Evolutionary conservation across 192 early-diverging fungal species (phyloP).

Genomic region (Neocallimastix lanati): DNA sequence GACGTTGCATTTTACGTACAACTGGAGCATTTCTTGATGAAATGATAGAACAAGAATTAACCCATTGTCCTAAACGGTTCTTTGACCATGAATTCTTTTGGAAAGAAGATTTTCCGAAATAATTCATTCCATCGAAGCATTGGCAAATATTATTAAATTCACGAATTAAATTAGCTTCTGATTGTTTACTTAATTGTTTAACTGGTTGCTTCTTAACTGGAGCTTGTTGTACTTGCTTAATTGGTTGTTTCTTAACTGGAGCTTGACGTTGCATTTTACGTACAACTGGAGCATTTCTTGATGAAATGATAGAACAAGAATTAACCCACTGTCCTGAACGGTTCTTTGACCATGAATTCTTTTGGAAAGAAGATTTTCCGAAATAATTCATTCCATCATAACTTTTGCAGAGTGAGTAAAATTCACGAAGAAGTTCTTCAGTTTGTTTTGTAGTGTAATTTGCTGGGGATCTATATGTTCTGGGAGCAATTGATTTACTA

Average conservation of each 20-base stretch:
- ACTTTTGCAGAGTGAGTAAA: background rate
- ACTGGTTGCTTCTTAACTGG: background rate
- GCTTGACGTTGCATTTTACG: background rate
- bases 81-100: too few relatives aligned
- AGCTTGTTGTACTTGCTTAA: background rate
- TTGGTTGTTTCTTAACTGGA: background rate
- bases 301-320: background rate
- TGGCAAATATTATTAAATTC: too few relatives aligned
- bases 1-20: background rate
- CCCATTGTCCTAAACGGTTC: too few relatives aligned
- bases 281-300: background rate
- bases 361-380: background rate
- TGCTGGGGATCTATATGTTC: background rate
- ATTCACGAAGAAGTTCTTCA: background rate
- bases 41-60: too few relatives aligned
- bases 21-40: background rate
- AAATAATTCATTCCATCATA: background rate
- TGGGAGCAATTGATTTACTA: background rate
- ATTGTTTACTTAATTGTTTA: background rate
- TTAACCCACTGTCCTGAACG: background rate
- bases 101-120: too few relatives aligned
- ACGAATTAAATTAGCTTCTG: too few relatives aligned
- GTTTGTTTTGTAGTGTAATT: background rate
- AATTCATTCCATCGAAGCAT: too few relatives aligned
- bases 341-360: background rate